phyloP scores from a whole-genome alignment of 2,329 filamentous ascomycete species.

The Hypomyces perniciosus region DNA sequence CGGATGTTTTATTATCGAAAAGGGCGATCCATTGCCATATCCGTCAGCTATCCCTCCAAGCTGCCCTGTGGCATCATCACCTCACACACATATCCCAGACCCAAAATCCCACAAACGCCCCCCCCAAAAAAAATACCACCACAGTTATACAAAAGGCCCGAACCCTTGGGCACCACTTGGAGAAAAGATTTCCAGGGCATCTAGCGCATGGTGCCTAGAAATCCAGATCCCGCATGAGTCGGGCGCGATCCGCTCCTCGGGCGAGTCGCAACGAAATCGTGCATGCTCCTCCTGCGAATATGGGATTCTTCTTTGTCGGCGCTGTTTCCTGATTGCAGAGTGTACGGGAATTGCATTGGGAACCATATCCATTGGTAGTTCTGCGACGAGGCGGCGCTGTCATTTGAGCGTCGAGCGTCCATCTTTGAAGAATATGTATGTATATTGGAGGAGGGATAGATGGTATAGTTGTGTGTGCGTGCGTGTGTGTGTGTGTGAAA shows the following conservation, averaged over 20 bases:
- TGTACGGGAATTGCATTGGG: neutral
- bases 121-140: too few species aligned
- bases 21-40: too few species aligned
- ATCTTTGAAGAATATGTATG: neutral
- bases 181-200: neutral
- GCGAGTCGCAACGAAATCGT: neutral
- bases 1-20: too few species aligned
- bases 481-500: too few species aligned
- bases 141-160: neutral
- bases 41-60: too few species aligned
- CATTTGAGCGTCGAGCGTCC: neutral
- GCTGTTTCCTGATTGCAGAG: neutral
- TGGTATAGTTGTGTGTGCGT: too few species aligned
- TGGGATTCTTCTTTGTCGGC: constrained; percentile 1
- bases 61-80: too few species aligned
- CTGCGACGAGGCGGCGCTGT: neutral
- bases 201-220: constrained; percentile 12
- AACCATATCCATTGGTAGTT: neutral
- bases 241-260: constrained; percentile 4
- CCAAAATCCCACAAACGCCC: too few species aligned
- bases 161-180: neutral
- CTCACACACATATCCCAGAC: too few species aligned
- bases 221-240: constrained; percentile 6
- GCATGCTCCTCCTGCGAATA: constrained; percentile 1
- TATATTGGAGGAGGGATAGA: neutral